Evolutionary conservation across 345 rosid genomes (phyloP).

Genomic region (Heritiera fomes): DNA sequence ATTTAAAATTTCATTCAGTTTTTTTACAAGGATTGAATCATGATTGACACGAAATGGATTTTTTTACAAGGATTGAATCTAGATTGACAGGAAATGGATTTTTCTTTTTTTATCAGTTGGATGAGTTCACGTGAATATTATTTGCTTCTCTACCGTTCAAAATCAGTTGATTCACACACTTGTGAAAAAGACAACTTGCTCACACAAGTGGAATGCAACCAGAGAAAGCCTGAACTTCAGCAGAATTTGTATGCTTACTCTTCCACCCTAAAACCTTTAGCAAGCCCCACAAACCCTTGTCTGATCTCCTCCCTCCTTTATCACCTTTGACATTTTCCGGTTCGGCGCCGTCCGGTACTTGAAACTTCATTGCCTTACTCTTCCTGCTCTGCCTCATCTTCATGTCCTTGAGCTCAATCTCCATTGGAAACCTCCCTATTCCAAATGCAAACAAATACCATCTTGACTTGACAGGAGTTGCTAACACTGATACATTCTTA

Average conservation of each 20-base stretch:
- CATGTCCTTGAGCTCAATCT: slow-evolving; percentile 47
- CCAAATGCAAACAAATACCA: slow-evolving; percentile 54
- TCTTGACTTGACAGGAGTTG: slow-evolving; percentile 33
- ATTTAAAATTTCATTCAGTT: too few species aligned
- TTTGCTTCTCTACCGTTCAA: too few species aligned
- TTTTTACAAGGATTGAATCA: too few species aligned
- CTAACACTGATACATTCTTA: slow-evolving; percentile 14
- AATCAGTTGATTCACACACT: not conserved
- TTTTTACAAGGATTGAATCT: too few species aligned
- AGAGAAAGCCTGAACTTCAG: slow-evolving; percentile 30
- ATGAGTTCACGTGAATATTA: too few species aligned
- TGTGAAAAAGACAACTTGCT: not conserved
- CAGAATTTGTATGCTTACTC: slow-evolving; percentile 20
- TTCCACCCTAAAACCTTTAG: slow-evolving; percentile 30
- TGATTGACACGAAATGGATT: too few species aligned
- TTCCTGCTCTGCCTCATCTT: slow-evolving; percentile 50
- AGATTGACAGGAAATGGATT: too few species aligned
- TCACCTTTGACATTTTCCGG: slow-evolving; percentile 10
- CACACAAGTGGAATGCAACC: slow-evolving; percentile 14
- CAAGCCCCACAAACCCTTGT: slow-evolving; percentile 36
- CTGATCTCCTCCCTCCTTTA: slow-evolving; percentile 23
- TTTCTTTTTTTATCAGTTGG: too few species aligned
- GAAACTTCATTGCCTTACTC: not conserved
- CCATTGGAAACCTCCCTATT: slow-evolving; percentile 38
- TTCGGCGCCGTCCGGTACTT: not conserved